These are phyloP conservation scores for Bullera alba DNA, from an alignment of 768 basidiomycete genomes.

Conservation along the genomic window DNA sequence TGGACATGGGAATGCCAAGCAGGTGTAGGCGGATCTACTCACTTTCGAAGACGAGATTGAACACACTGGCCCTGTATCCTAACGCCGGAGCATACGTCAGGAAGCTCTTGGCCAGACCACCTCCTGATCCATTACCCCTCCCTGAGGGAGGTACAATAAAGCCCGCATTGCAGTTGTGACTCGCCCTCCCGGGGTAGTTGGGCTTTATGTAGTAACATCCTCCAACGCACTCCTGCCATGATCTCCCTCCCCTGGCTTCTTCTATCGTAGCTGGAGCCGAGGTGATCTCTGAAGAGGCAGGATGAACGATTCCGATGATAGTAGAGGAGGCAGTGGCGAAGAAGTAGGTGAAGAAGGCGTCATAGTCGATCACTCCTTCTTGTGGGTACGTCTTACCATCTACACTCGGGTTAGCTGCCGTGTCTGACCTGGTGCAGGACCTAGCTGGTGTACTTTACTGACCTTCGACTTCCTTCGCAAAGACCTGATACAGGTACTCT, in stretches of 20 bases:
- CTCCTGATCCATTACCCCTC: conserved; percentile 63
- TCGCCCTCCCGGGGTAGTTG: conserved; percentile 83
- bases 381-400: conserved; percentile 77
- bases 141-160: conserved; percentile 67
- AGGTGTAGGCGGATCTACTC: conserved; percentile 2
- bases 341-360: conserved; percentile 66
- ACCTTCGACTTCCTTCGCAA: conserved; percentile 66
- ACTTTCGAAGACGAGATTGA: conserved; percentile 82
- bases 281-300: conserved; percentile 9
- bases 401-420: conserved; percentile 4
- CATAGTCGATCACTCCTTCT: conserved; percentile 52
- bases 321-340: conserved; percentile 60
- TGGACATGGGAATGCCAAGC: background rate
- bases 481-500: conserved; percentile 57
- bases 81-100: conserved; percentile 71
- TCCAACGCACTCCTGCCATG: conserved; percentile 54
- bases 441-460: background rate
- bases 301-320: conserved; percentile 57
- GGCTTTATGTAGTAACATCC: conserved; percentile 49
- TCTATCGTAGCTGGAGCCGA: conserved; percentile 23
- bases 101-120: conserved; percentile 66
- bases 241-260: conserved; percentile 24
- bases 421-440: background rate
- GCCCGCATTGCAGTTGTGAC: conserved; percentile 86
- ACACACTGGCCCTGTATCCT: conserved; percentile 53